Conservation (phyloP, 495 filamentous ascomycete genomes). For the Aspergillus wentii region DNA sequence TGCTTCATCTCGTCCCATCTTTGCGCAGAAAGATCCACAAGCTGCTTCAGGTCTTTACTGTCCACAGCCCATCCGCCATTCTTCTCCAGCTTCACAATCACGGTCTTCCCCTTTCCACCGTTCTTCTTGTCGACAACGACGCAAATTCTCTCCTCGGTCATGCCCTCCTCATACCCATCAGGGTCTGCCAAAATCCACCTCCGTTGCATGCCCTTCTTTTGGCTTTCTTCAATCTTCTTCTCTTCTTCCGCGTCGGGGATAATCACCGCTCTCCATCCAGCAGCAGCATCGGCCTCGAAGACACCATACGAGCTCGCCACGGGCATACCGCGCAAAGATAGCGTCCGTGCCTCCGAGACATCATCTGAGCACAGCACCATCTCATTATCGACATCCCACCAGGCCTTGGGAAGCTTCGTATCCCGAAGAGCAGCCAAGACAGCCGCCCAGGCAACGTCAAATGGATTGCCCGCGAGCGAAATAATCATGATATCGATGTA, state of each 20-base stretch:
- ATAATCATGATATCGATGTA: conserved; percentile 91
- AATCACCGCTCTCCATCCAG: conserved; percentile 32
- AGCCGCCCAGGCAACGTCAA: conserved; percentile 85
- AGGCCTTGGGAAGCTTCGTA: conserved; percentile 72
- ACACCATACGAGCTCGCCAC: conserved; percentile 70
- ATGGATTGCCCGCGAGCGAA: conserved; percentile 83
- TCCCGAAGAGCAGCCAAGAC: conserved; percentile 77
- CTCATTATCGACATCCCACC: conserved; percentile 82
- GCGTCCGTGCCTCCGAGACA: conserved; percentile 36
- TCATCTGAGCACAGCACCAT: conserved; percentile 67
- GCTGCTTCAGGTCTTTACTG: conserved; percentile 45
- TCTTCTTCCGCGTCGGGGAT: conserved; percentile 39
- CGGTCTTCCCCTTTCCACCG: conserved; percentile 41
- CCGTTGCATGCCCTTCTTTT: conserved; percentile 36
- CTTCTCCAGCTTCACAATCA: conserved; percentile 71
- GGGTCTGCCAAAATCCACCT: conserved; percentile 81
- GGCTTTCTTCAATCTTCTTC: conserved; percentile 27
- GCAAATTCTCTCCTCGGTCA: conserved; percentile 69
- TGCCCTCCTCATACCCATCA: conserved; percentile 81
- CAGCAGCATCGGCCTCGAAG: conserved; percentile 59
- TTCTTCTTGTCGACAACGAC: conserved; percentile 65
- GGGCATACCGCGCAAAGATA: conserved; percentile 57
- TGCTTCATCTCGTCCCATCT: conserved; percentile 52
- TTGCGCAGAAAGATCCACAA: conserved; percentile 47
- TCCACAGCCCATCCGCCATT: conserved; percentile 65